Evolutionary conservation across 345 rosid genomes (phyloP).

Genomic region (Syzygium aromaticum): DNA sequence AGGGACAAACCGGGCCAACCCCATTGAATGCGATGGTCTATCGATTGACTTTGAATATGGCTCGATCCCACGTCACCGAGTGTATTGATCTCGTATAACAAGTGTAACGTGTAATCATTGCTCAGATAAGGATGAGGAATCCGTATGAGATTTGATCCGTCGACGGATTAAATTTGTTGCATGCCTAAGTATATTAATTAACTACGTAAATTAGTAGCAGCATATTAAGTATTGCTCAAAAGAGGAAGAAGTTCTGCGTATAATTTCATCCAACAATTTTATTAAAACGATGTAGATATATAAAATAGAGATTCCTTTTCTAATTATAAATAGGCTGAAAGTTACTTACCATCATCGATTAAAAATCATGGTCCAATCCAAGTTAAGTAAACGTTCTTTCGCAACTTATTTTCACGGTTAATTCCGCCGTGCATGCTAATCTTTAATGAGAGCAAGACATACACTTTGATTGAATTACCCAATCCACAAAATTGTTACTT

Average conservation of each 20-base stretch:
- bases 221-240: no score
- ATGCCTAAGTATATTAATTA: no score
- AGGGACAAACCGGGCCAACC: no score
- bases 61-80: no score
- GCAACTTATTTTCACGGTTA: background rate
- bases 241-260: background rate
- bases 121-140: no score
- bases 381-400: background rate
- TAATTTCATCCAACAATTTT: background rate
- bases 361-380: background rate
- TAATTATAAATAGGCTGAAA: background rate
- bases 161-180: no score
- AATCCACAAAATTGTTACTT: background rate
- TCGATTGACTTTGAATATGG: no score
- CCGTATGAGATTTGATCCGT: no score
- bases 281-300: background rate
- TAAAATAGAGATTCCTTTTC: background rate
- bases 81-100: no score
- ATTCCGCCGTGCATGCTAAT: accelerated
- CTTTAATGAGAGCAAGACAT: background rate
- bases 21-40: no score
- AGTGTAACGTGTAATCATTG: no score
- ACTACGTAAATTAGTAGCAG: no score
- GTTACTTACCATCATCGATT: background rate
- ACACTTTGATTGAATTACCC: background rate